Conservation (phyloP, 768 basidiomycete species). For the Boletus bicolor region DNA sequence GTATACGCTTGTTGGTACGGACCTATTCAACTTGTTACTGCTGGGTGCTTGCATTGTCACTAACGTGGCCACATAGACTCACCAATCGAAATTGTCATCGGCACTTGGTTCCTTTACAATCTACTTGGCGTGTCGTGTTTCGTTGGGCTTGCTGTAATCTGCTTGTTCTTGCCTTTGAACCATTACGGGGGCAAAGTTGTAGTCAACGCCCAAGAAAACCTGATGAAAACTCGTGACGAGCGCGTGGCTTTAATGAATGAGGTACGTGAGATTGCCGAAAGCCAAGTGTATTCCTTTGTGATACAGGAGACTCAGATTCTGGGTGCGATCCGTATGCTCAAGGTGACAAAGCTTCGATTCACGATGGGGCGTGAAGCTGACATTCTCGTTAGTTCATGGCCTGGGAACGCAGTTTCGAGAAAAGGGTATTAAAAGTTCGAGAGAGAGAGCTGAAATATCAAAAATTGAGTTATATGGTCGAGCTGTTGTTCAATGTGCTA, state of each 20-base stretch:
- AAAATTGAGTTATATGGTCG: constrained; percentile 82
- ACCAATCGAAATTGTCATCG: constrained; percentile 75
- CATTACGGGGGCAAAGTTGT: constrained; percentile 82
- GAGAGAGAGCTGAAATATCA: constrained; percentile 83
- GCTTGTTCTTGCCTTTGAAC: constrained; percentile 72
- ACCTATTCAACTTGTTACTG: background rate
- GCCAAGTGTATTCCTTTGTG: background rate
- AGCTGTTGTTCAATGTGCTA: constrained; percentile 58
- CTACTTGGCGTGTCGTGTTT: constrained; percentile 78
- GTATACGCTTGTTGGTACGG: constrained; percentile 68
- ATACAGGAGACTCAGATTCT: constrained; percentile 47
- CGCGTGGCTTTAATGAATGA: constrained; percentile 92
- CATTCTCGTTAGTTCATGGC: constrained; percentile 73
- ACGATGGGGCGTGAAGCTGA: background rate
- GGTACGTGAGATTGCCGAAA: constrained; percentile 25
- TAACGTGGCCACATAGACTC: constrained; percentile 45
- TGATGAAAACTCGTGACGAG: constrained; percentile 92
- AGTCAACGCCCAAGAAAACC: constrained; percentile 71
- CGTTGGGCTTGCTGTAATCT: constrained; percentile 73
- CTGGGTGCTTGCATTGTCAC: background rate
- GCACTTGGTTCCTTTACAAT: constrained; percentile 70
- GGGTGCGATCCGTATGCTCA: constrained; percentile 89
- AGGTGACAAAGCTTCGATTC: constrained; percentile 34
- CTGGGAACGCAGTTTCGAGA: constrained; percentile 89
- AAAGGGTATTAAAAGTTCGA: constrained; percentile 65